Base-by-base conservation (phyloP, 768 basidiomycete genomes). In the Calvatia gigantea region DNA sequence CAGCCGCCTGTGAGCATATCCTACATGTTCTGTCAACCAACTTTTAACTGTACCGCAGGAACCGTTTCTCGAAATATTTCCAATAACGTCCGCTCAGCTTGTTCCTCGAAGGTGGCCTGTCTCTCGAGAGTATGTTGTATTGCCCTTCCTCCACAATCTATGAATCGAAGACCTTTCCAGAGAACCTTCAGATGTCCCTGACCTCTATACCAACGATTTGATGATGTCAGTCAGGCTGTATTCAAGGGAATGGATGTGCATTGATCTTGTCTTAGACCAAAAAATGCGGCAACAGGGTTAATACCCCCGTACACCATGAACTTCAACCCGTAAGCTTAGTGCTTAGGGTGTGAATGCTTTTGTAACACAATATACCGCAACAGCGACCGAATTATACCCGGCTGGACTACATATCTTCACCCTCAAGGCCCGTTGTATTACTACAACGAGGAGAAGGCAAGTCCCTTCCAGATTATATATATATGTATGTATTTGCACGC, bases 341-440 rank as follows among this genome's bases (percentile, higher is more conserved):
- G 39, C 4, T 25, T 21, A 19, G 39, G 23, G 6, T 9, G 11
- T 42, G 17, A n/a, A n/a, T n/a, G 19, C 33, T 8, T 42, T 21
- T 6, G 14, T 9, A 7, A 21, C 39, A 17, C 6, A 8, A 42
- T 21, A 19, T 19, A 15, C 17, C 29, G 3, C 14, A 21, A 21
- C 17, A 60, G 58, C 6, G 55, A 60, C 21, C 4, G n/a, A 2
- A 21, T 28, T n/a, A 43, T 45, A 17, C 31, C 46, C 11, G 58
- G 58, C 11, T 60, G 58, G 58, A 49, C 29, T 2, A 46, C 19
- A 15, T 56, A 31, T 38, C 17, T 56, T 17, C 58, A 56, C 31
- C 58, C 58, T 4, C 58, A 60, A 41, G 58, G 58, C 9, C 21
- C 58, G 9, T 14, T 46, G n/a, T 60, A 60, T 39, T 60, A 51